Evolutionary conservation across 2,329 filamentous ascomycete species (phyloP), one percentile per base, ranked within the genome.

Genomic region (Pseudonectria buxi): DNA sequence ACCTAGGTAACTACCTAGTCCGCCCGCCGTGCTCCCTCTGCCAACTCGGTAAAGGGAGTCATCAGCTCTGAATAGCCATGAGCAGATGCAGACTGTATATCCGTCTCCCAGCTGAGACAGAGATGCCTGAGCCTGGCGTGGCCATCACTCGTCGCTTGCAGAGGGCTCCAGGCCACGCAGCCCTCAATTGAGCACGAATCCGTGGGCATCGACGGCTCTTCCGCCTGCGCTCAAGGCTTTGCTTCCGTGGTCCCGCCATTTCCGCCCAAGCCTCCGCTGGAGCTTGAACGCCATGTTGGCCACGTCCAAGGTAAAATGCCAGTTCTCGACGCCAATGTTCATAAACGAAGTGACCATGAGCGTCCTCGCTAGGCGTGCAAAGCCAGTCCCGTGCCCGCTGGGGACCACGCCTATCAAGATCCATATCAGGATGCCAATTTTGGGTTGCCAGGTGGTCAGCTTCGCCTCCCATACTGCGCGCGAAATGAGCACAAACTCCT

Each of bases 351-450:
- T 55, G 11, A 64, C 61, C 18, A 69, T 54, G 40, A 69, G 53
- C 25, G 63, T 67, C 57, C 67, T 70, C 43, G 69, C 59, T 34
- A 69, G 68, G 12, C 67, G 59, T 16, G 63, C 64, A 16, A 65
- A 62, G 2, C 62, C 54, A 10, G 58, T 58, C 4, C 51, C 47
- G 29, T 65, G 58, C 28, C 62, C 63, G 25, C 59, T 55, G 7
- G 67, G 59, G 12, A 62, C 55, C 9, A 72, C 51, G 7, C 63
- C 58, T 30, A 72, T 41, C 42, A 68, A 55, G 15, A 70, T 53
- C 71, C 70, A 74, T 32, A 63, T 54, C 35, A 69, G 69, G 11
- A 76, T 62, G 24, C 71, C 71, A 11, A 71, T 55, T 15, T 69
- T 56, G 3, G 57, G 50, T 39, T 67, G 65, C 69, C 70, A 72